phyloP scores from a whole-genome alignment of 352 stramenopile genomes.

The Globisporangium canariense region DNA sequence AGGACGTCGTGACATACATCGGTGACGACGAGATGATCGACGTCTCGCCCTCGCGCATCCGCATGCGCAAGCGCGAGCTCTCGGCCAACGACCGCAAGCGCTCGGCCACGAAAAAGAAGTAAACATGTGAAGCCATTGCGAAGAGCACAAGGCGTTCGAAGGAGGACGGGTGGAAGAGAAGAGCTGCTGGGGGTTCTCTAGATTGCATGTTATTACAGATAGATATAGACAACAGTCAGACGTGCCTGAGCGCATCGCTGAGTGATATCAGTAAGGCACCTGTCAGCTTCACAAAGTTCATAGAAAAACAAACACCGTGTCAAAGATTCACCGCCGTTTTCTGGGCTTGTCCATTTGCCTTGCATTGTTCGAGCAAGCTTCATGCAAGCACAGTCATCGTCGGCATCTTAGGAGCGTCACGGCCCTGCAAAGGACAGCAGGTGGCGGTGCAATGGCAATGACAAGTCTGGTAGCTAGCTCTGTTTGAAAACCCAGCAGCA shows the following conservation, averaged over 20 bases:
- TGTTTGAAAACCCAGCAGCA: no score
- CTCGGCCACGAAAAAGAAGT: constrained; percentile 52
- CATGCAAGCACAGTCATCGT: no score
- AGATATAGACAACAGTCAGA: constrained; percentile 6
- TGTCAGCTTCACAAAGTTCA: not conserved
- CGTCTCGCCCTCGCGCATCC: constrained; percentile 93
- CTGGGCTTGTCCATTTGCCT: no score
- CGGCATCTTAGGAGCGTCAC: no score
- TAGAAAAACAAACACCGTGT: not conserved
- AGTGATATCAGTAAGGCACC: not conserved
- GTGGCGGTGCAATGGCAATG: no score
- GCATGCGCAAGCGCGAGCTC: constrained; percentile 85
- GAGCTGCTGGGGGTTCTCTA: not conserved
- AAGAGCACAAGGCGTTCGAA: not conserved
- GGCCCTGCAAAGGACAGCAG: no score
- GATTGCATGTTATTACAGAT: constrained; percentile 14
- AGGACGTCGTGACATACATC: constrained; percentile 98
- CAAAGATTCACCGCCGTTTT: not conserved
- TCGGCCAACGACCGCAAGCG: constrained; percentile 61
- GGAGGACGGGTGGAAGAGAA: not conserved
- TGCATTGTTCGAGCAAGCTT: no score
- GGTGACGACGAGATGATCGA: constrained; percentile 98
- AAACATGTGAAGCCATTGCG: constrained; percentile 13
- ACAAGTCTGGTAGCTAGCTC: no score
- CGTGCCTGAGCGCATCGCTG: not conserved